A percentile compares a stretch with the other conserved stretches of the same genome.
phyloP scores from a whole-genome alignment of 331 rosid genomes.

The Cydonia oblonga region DNA sequence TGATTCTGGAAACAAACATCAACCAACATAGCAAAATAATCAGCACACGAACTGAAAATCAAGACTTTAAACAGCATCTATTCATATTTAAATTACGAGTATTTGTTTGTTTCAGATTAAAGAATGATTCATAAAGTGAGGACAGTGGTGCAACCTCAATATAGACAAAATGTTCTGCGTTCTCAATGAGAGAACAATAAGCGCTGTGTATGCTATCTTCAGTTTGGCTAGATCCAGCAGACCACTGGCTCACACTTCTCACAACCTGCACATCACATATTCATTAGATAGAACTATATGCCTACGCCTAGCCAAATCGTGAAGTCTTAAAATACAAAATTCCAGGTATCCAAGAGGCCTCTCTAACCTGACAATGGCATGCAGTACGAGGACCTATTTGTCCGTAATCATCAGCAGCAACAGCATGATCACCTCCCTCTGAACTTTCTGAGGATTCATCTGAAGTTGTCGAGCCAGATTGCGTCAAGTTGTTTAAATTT shows the following conservation, averaged over 20 bases:
- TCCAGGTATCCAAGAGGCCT: neutral
- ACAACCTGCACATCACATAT: conserved; percentile 15
- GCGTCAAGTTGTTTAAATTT: conserved; percentile 7
- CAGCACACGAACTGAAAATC: neutral
- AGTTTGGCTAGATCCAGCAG: conserved; percentile 41
- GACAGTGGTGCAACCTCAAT: conserved; percentile 22
- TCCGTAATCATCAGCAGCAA: conserved; percentile 6
- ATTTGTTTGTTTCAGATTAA: too few relatives aligned
- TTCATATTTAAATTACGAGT: too few relatives aligned
- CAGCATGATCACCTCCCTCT: conserved; percentile 2
- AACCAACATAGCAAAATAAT: neutral
- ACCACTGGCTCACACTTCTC: conserved; percentile 45
- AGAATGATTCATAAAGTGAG: neutral
- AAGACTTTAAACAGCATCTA: neutral
- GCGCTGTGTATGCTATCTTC: conserved; percentile 43
- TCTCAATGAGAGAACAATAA: conserved; percentile 36
- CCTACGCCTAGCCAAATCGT: neutral
- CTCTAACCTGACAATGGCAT: conserved; percentile 24
- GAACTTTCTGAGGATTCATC: conserved; percentile 13
- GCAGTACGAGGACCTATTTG: conserved; percentile 24
- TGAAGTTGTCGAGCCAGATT: conserved; percentile 13
- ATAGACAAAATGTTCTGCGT: conserved; percentile 36
- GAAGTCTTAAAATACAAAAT: neutral
- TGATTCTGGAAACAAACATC: conserved; percentile 33
- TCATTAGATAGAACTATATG: neutral